Evolutionary conservation across 2,329 filamentous ascomycete genomes (phyloP).

Genomic region (Fusarium albidum): DNA sequence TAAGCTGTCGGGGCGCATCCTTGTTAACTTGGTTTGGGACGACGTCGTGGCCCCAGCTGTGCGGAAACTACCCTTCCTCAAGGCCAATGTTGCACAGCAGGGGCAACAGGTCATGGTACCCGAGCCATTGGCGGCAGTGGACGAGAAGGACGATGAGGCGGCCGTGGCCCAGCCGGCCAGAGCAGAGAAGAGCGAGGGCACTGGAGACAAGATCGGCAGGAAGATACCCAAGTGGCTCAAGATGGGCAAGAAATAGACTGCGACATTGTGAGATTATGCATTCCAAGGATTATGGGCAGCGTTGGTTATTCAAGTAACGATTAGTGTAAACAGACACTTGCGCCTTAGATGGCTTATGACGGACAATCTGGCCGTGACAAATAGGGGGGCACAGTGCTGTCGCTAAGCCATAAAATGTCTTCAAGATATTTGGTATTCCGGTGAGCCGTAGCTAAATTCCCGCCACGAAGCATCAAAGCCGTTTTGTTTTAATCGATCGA

Average conservation of each 20-base stretch:
- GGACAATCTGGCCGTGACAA: not conserved
- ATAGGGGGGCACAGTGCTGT: conserved; percentile 25
- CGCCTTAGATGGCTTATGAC: not conserved
- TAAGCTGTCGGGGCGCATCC: conserved; percentile 72
- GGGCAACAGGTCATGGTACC: conserved; percentile 74
- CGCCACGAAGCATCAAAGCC: conserved; percentile 44
- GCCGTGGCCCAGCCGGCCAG: conserved; percentile 37
- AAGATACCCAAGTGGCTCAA: conserved; percentile 81
- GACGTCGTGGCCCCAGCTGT: conserved; percentile 65
- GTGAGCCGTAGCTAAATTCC: conserved; percentile 44
- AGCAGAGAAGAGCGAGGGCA: conserved; percentile 47
- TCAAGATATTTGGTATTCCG: conserved; percentile 47
- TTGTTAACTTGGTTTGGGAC: conserved; percentile 81
- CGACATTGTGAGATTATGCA: conserved; percentile 1
- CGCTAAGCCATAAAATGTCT: conserved; percentile 39
- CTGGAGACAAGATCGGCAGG: conserved; percentile 69
- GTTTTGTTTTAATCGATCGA: conserved; percentile 43
- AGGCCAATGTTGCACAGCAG: conserved; percentile 62
- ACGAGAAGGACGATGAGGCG: conserved; percentile 46
- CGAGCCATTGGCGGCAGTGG: conserved; percentile 55
- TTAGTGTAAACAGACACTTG: not conserved
- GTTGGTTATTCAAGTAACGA: conserved; percentile 10
- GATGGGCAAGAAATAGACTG: conserved; percentile 70
- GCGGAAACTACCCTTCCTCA: conserved; percentile 67
- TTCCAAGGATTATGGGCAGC: conserved; percentile 18